A percentile compares a stretch with the other conserved stretches of the same genome.
These are phyloP conservation scores for Geotrichum reessii DNA, from an alignment of 1,139 yeast species.

Conservation along the genomic window DNA sequence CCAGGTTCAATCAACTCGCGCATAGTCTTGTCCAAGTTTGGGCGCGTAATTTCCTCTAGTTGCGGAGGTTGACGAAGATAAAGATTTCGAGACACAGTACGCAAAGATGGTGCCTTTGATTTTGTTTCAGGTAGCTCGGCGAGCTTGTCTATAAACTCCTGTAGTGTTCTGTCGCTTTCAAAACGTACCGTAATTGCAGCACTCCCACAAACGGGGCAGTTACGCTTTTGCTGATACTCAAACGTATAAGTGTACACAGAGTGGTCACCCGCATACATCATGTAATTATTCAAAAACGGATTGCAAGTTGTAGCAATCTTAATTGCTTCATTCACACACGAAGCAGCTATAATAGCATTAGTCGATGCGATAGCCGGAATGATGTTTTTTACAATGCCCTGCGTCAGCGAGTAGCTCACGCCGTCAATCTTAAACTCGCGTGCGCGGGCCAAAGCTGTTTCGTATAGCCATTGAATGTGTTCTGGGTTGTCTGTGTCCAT, in stretches of 20 bases:
- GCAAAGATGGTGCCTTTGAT: conserved; percentile 48
- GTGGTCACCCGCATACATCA: conserved; percentile 81
- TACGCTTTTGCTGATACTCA: conserved; percentile 51
- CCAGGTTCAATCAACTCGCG: conserved; percentile 39
- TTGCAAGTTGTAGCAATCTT: conserved; percentile 66
- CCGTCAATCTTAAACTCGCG: conserved; percentile 57
- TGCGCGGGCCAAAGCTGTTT: conserved; percentile 57
- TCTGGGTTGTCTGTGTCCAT: conserved; percentile 68
- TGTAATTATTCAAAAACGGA: conserved; percentile 68
- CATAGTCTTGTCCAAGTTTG: conserved; percentile 42
- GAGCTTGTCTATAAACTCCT: conserved; percentile 44
- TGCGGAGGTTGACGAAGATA: conserved; percentile 50
- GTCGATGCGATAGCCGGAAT: conserved; percentile 95
- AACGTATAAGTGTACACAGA: conserved; percentile 72
- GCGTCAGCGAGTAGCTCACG: conserved; percentile 62
- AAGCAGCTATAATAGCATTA: conserved; percentile 86
- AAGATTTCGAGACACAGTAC: conserved; percentile 42
- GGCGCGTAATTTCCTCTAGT: conserved; percentile 46
- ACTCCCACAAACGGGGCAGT: conserved; percentile 74
- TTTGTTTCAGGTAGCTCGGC: conserved; percentile 37
- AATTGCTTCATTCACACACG: conserved; percentile 83
- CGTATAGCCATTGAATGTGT: conserved; percentile 62
- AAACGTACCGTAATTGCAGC: conserved; percentile 38
- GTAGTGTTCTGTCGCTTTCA: conserved; percentile 42
- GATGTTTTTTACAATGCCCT: conserved; percentile 87